A percentile compares a stretch with the other conserved stretches of the same genome.
Conservation (phyloP, 306 rosid genomes). For the Mucuna pruriens region DNA sequence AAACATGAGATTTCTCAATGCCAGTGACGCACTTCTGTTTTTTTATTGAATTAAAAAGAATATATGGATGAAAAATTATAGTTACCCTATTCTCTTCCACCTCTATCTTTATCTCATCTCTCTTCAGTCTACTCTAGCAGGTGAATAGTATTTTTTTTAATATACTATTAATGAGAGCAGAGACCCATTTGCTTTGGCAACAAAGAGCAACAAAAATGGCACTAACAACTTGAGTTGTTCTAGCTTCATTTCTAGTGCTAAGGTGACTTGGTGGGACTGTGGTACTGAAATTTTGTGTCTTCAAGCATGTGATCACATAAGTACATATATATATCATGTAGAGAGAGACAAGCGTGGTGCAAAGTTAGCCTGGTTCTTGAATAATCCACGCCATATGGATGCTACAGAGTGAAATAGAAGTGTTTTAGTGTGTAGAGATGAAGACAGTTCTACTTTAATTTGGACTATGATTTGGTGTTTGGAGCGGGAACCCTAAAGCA, state of each 20-base stretch:
- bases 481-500: not conserved
- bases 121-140: constrained; percentile 60
- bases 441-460: constrained; percentile 46
- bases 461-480: not conserved
- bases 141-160: too few relatives aligned
- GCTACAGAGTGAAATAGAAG: not conserved
- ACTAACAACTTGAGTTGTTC: not conserved
- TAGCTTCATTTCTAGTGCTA: constrained; percentile 43
- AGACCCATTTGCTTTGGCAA: constrained; percentile 49
- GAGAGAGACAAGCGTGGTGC: not conserved
- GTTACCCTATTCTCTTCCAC: constrained; percentile 60
- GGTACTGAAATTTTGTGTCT: not conserved
- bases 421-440: constrained; percentile 12
- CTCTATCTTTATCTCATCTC: constrained; percentile 67
- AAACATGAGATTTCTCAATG: not conserved
- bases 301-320: not conserved
- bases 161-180: constrained; percentile 63
- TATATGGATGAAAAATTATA: constrained; percentile 7
- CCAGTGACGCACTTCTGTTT: not conserved
- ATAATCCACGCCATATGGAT: constrained; percentile 21
- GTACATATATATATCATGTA: constrained; percentile 20
- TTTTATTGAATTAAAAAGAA: not conserved
- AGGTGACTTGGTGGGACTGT: not conserved
- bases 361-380: constrained; percentile 33
- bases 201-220: constrained; percentile 24